These are phyloP conservation scores for Neurospora sp. DNA, from an alignment of 495 filamentous ascomycete genomes.

Conservation along the genomic window DNA sequence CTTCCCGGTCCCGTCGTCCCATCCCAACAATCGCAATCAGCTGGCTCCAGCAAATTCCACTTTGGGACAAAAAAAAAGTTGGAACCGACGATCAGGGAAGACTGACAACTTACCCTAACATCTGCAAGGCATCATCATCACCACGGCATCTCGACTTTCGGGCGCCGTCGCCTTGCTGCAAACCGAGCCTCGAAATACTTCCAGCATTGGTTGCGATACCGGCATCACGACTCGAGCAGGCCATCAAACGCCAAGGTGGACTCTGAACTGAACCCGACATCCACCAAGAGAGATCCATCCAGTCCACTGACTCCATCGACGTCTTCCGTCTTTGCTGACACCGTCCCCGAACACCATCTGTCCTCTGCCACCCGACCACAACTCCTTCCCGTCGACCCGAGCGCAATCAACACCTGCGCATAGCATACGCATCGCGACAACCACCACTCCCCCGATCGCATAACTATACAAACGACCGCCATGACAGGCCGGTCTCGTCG, in stretches of 20 bases:
- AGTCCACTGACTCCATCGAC: neutral
- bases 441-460: neutral
- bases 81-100: neutral
- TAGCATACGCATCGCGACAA: neutral
- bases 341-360: neutral
- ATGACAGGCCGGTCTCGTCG: slow-evolving; percentile 41
- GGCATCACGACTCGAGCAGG: neutral
- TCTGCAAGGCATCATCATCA: neutral
- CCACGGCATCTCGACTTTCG: neutral
- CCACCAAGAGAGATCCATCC: neutral
- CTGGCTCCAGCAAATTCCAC: neutral
- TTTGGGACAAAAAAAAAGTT: neutral
- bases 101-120: neutral
- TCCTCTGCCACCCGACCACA: neutral
- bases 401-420: neutral
- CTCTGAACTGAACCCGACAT: neutral
- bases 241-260: neutral
- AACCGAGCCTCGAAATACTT: neutral
- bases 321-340: neutral
- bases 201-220: neutral
- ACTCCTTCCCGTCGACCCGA: neutral
- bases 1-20: neutral
- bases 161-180: neutral
- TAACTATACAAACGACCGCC: neutral
- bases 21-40: neutral